Evolutionary conservation across 768 basidiomycete species (phyloP).

Genomic region (Pluteus cervinus): DNA sequence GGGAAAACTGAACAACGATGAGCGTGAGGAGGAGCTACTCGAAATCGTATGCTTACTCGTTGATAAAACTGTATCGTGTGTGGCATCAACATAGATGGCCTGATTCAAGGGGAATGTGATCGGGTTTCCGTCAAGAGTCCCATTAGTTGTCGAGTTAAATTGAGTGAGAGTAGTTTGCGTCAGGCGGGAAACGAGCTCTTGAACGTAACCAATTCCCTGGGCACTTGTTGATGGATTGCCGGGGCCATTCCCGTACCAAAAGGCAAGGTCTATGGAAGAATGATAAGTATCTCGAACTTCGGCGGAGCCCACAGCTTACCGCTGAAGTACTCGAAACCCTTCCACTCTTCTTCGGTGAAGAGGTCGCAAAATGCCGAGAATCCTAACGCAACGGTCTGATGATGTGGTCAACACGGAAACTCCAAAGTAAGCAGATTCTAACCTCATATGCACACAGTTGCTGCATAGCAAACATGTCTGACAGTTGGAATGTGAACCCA

Average conservation of each 20-base stretch:
- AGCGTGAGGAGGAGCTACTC: too few relatives aligned
- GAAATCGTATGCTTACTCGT: too few relatives aligned
- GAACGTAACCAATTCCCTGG: conserved; percentile 74
- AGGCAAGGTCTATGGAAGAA: conserved; percentile 44
- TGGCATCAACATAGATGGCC: conserved; percentile 80
- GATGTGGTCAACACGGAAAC: conserved; percentile 3
- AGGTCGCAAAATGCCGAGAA: conserved; percentile 89
- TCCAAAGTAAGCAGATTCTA: conserved; percentile 8
- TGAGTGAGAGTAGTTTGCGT: conserved; percentile 65
- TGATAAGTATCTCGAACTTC: too few relatives aligned
- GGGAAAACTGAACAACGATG: conserved; percentile 57
- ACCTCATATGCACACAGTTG: conserved; percentile 86
- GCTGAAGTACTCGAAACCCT: conserved; percentile 88
- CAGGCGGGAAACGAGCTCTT: conserved; percentile 79
- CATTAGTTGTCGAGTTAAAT: conserved; percentile 82
- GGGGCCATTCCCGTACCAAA: too few relatives aligned
- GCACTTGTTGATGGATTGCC: too few relatives aligned
- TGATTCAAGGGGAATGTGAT: conserved; percentile 71
- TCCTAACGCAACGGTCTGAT: conserved; percentile 82
- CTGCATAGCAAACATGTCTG: conserved; percentile 74
- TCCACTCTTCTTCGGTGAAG: conserved; percentile 91
- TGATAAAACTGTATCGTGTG: conserved; percentile 86
- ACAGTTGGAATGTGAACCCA: conserved; percentile 57
- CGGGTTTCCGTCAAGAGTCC: conserved; percentile 65
- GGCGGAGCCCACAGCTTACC: too few relatives aligned